Conservation (phyloP, 73 alveolate genomes). For the Paramecium pentaurelia region DNA sequence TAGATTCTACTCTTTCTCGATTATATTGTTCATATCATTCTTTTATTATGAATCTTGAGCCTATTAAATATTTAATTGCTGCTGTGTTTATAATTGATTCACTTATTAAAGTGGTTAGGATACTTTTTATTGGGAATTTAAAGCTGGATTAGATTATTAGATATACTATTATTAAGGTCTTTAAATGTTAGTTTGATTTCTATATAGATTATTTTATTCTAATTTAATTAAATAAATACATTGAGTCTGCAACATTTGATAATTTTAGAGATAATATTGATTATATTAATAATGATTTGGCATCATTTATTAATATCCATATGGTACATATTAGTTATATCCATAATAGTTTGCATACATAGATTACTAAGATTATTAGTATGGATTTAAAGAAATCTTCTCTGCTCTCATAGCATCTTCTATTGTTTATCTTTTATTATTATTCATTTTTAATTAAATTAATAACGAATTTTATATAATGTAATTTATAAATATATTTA, state of each 20-base stretch:
- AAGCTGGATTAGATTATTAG: neutral
- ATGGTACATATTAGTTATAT: neutral
- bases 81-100: neutral
- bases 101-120: neutral
- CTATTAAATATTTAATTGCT: neutral
- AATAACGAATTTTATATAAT: neutral
- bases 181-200: neutral
- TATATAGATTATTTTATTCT: neutral
- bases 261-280: neutral
- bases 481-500: neutral
- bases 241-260: neutral
- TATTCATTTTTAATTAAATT: neutral
- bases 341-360: neutral
- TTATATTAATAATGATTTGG: neutral
- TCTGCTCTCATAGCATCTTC: constrained; percentile 46
- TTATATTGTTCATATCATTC: neutral
- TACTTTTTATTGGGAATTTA: neutral
- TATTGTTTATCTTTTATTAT: neutral
- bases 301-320: neutral
- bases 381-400: neutral
- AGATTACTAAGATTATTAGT: neutral
- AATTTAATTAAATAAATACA: neutral
- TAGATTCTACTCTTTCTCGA: neutral
- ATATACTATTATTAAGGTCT: neutral
- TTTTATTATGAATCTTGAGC: neutral